phyloP scores from a whole-genome alignment of 208 protist species.

The Trichomonas tenax region DNA sequence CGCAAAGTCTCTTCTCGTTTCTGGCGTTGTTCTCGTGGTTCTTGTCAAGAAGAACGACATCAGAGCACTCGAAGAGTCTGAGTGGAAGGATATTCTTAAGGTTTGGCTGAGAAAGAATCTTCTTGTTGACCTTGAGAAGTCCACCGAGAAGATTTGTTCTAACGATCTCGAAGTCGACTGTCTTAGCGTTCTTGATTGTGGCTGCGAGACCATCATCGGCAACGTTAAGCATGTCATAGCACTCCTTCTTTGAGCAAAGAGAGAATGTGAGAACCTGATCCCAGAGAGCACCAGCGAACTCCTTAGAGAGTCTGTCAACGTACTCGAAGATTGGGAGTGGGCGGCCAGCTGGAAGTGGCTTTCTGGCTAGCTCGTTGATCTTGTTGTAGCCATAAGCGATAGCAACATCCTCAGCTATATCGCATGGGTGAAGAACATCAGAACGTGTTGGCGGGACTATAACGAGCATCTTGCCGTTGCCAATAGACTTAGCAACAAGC shows the following conservation, averaged over 20 bases:
- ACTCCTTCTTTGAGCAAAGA: conserved; percentile 7
- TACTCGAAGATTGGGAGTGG: conserved; percentile 23
- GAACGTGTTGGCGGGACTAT: conserved; percentile 22
- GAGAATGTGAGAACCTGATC: conserved; percentile 19
- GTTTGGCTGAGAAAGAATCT: not conserved
- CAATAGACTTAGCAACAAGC: not conserved
- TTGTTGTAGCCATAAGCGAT: conserved; percentile 37
- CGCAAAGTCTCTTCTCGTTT: conserved; percentile 13
- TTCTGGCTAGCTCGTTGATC: conserved; percentile 9
- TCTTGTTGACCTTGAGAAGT: not conserved
- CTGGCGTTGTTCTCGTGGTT: not conserved
- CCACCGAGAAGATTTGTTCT: not conserved
- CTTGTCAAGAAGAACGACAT: conserved; percentile 11
- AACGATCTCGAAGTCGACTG: conserved; percentile 22
- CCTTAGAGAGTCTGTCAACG: conserved; percentile 7
- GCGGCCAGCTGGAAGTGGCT: conserved; percentile 21
- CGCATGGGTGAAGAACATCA: conserved; percentile 33
- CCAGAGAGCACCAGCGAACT: not conserved
- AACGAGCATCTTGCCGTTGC: not conserved
- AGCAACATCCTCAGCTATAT: conserved; percentile 37
- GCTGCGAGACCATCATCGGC: not conserved
- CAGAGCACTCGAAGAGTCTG: conserved; percentile 16
- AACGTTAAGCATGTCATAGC: not conserved
- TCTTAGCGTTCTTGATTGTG: conserved; percentile 16
- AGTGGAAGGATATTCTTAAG: not conserved